A percentile compares a stretch with the other conserved stretches of the same genome.
Evolutionary conservation across 208 protist genomes (phyloP).

Genomic region (Phytomonas serpens): DNA sequence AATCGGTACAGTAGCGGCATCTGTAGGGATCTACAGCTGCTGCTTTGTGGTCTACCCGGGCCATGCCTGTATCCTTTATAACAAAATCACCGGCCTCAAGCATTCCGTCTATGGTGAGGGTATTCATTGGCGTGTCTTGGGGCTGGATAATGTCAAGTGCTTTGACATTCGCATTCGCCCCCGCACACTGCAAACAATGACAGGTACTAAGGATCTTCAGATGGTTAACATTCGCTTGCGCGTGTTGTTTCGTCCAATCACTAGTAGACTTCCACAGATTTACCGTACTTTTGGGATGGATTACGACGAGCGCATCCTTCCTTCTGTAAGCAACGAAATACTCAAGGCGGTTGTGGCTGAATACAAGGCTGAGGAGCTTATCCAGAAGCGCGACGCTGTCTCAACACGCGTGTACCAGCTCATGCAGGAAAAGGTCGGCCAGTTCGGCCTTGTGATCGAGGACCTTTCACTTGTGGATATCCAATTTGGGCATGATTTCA

Average conservation of each 20-base stretch:
- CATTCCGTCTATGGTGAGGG: conserved; percentile 87
- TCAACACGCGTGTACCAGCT: conserved; percentile 87
- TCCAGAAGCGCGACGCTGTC: conserved; percentile 96
- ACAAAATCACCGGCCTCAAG: conserved; percentile 86
- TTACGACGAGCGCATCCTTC: conserved; percentile 97
- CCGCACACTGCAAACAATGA: conserved; percentile 86
- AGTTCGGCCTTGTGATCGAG: conserved; percentile 96
- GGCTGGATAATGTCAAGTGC: conserved; percentile 93
- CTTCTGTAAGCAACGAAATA: conserved; percentile 96
- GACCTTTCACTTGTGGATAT: conserved; percentile 98
- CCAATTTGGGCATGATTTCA: conserved; percentile 94
- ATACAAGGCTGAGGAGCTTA: conserved; percentile 98
- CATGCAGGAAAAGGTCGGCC: conserved; percentile 92
- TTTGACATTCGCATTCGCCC: conserved; percentile 95
- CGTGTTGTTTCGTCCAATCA: conserved; percentile 84
- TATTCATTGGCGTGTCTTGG: conserved; percentile 88
- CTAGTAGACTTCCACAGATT: conserved; percentile 78
- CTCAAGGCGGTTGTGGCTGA: conserved; percentile 94
- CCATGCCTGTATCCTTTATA: conserved; percentile 88
- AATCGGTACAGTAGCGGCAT: conserved; percentile 49
- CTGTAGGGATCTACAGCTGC: conserved; percentile 80
- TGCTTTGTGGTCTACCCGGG: conserved; percentile 89
- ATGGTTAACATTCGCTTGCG: conserved; percentile 91
- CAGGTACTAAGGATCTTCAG: conserved; percentile 90
- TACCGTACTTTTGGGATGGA: conserved; percentile 90